Conservation (phyloP, 2,329 filamentous ascomycete species). For the Hymenoscyphus scutula region DNA sequence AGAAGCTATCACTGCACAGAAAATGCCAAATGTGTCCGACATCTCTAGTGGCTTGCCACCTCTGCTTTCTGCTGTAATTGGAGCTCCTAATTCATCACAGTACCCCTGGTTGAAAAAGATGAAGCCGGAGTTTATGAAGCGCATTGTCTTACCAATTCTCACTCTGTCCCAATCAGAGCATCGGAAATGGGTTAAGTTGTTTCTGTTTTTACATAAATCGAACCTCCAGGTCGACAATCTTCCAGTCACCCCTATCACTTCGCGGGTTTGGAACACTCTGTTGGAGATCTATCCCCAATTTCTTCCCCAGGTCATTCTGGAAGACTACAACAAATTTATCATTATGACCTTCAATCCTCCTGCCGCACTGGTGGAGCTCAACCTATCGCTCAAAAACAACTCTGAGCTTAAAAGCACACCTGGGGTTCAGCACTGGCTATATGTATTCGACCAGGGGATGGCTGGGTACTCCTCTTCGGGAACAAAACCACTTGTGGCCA, state of each 20-base stretch:
- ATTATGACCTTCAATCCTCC: constrained; percentile 18
- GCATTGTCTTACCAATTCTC: too few species aligned
- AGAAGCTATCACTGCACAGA: too few species aligned
- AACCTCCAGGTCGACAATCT: constrained; percentile 11
- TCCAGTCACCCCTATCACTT: constrained; percentile 15
- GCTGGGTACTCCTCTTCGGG: too few species aligned
- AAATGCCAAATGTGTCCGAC: too few species aligned
- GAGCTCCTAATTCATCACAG: too few species aligned
- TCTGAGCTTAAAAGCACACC: constrained; percentile 14
- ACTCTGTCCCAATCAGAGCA: constrained; percentile 14
- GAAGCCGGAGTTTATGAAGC: neutral
- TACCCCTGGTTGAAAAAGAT: too few species aligned
- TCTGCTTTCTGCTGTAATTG: too few species aligned
- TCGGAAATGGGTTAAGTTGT: constrained; percentile 16
- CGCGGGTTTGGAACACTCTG: constrained; percentile 13
- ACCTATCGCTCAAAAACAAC: constrained; percentile 15
- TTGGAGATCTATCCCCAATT: constrained; percentile 12
- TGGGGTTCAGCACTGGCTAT: constrained; percentile 8
- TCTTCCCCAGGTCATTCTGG: constrained; percentile 12
- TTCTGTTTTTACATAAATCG: constrained; percentile 12
- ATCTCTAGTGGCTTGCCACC: too few species aligned
- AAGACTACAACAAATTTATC: constrained; percentile 18
- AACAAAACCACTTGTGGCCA: too few species aligned
- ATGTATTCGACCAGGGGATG: too few species aligned
- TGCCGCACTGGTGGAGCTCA: constrained; percentile 14